These are phyloP conservation scores for Rutstroemia sydowiana DNA, from an alignment of 2,329 filamentous ascomycete genomes.

Conservation along the genomic window DNA sequence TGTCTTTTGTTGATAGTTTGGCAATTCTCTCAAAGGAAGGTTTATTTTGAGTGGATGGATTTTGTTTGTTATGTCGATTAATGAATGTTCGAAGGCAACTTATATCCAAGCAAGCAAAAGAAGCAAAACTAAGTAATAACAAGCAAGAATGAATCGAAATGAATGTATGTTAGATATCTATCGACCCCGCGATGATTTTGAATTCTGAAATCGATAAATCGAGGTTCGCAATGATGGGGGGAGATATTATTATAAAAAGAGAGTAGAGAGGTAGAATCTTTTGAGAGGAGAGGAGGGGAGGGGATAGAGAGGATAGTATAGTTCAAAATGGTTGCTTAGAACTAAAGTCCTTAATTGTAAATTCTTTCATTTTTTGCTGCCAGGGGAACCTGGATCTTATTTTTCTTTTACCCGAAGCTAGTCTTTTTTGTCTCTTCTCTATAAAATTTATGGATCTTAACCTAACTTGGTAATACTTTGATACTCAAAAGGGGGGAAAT, in stretches of 20 bases:
- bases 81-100: conserved; percentile 26
- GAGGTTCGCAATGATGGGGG: conserved; percentile 10
- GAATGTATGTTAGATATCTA: conserved; percentile 10
- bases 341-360: no score
- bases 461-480: no score
- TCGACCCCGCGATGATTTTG: conserved; percentile 21
- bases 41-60: conserved; percentile 4
- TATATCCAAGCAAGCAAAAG: conserved; percentile 15
- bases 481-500: no score
- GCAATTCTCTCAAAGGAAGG: not conserved
- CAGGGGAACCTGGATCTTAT: no score
- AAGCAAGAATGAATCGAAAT: conserved; percentile 21
- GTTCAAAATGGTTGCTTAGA: not conserved
- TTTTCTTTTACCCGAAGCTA: no score
- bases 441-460: no score
- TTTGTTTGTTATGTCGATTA: conserved; percentile 19
- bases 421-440: no score
- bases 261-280: not conserved
- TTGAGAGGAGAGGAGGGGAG: conserved; percentile 4
- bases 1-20: not conserved
- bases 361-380: no score
- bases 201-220: conserved; percentile 7
- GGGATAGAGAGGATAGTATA: not conserved
- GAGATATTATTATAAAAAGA: not conserved
- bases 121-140: not conserved